Conservation (phyloP, 2,329 filamentous ascomycete species). For the Teratosphaeria destructans region DNA sequence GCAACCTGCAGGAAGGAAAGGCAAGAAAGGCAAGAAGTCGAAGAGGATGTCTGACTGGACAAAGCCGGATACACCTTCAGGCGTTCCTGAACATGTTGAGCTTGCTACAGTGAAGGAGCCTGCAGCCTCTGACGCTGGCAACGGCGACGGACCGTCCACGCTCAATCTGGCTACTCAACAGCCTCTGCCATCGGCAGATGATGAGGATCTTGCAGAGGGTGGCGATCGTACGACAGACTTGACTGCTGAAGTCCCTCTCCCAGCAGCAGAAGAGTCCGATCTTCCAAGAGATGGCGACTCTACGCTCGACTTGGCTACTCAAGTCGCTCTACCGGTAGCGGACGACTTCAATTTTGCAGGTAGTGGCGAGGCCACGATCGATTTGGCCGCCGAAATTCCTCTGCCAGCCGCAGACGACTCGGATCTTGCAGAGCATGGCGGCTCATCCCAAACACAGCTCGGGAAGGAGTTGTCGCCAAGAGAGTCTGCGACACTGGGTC, state of each 20-base stretch:
- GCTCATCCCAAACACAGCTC: background rate
- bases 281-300: background rate
- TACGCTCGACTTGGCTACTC: background rate
- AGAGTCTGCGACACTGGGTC: background rate
- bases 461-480: background rate
- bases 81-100: background rate
- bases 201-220: background rate
- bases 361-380: background rate
- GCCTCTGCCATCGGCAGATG: background rate
- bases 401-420: background rate
- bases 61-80: background rate
- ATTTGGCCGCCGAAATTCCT: background rate
- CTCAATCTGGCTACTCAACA: background rate
- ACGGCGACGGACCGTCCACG: background rate
- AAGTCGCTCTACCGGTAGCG: background rate
- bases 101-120: background rate
- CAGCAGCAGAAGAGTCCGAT: background rate
- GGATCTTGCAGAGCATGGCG: background rate
- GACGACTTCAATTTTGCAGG: background rate
- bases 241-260: background rate
- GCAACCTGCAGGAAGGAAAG: background rate
- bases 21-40: slow-evolving; percentile 20
- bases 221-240: background rate
- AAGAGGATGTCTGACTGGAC: slow-evolving; percentile 2
- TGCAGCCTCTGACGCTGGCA: background rate